These are phyloP conservation scores for Pecoramyces ruminantium DNA, from an alignment of 192 early-diverging fungal species.

Conservation along the genomic window DNA sequence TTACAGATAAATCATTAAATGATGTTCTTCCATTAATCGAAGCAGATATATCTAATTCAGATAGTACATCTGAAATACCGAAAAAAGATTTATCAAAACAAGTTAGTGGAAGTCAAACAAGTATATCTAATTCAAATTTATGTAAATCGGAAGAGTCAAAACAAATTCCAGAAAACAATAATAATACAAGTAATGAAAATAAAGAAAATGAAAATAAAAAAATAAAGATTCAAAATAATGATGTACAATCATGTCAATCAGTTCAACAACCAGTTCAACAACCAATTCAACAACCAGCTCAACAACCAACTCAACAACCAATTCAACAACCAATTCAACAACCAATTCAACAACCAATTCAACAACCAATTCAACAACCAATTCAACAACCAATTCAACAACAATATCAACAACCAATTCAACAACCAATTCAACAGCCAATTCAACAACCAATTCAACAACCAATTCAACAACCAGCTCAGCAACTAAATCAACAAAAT, in stretches of 20 bases:
- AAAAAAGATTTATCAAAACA: neutral
- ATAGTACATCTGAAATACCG: neutral
- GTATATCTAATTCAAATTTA: neutral
- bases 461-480: neutral
- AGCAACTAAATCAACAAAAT: neutral
- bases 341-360: neutral
- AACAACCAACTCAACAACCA: neutral
- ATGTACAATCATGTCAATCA: neutral
- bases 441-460: neutral
- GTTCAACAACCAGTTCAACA: neutral
- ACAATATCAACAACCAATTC: neutral
- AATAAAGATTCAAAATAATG: neutral
- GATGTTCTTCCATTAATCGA: conserved; percentile 27
- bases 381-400: neutral
- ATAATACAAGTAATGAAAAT: no score
- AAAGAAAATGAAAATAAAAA: neutral
- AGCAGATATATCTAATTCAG: neutral
- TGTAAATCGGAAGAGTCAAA: no score
- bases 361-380: neutral
- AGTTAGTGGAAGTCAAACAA: conserved; percentile 1
- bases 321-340: neutral
- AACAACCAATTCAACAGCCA: neutral
- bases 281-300: neutral
- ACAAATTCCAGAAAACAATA: no score
- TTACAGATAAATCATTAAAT: conserved; percentile 22